Percentiles rank a stretch among this genome's conserved stretches.
These are phyloP conservation scores for Aciculosporium take DNA, from an alignment of 2,329 filamentous ascomycete genomes.

Conservation along the genomic window DNA sequence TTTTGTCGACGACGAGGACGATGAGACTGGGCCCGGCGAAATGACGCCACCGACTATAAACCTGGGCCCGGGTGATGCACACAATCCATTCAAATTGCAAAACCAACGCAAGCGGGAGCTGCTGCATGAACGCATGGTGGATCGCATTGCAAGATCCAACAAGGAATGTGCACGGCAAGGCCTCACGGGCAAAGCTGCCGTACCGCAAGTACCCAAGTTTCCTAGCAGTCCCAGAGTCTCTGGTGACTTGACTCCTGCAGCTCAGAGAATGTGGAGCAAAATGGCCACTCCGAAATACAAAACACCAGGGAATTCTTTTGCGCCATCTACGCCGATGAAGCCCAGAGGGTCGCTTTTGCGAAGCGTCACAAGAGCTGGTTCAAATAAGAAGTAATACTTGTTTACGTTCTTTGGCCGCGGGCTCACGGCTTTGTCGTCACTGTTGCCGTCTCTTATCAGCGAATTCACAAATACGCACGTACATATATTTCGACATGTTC, in stretches of 20 bases:
- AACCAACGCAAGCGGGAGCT: slow-evolving; percentile 64
- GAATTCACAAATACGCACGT: too few relatives aligned
- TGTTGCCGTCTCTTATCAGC: not conserved
- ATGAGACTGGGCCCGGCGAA: slow-evolving; percentile 20
- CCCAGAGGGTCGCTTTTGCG: slow-evolving; percentile 25
- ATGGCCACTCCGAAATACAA: slow-evolving; percentile 33
- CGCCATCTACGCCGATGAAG: slow-evolving; percentile 23
- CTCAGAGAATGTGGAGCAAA: slow-evolving; percentile 50
- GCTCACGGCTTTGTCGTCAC: too few relatives aligned
- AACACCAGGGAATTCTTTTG: slow-evolving; percentile 19
- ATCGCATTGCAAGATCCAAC: slow-evolving; percentile 61
- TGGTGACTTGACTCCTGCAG: slow-evolving; percentile 56
- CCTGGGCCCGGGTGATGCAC: slow-evolving; percentile 44
- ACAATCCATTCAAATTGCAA: slow-evolving; percentile 68
- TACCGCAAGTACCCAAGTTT: slow-evolving; percentile 54
- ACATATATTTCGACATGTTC: too few relatives aligned
- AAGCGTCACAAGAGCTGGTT: slow-evolving; percentile 16
- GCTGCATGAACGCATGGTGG: slow-evolving; percentile 76
- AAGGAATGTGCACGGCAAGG: slow-evolving; percentile 45
- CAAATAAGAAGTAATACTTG: slow-evolving; percentile 9
- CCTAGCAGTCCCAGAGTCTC: slow-evolving; percentile 48
- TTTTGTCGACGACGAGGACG: slow-evolving; percentile 74
- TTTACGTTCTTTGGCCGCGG: not conserved
- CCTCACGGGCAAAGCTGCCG: slow-evolving; percentile 42
- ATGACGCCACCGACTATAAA: slow-evolving; percentile 31